These are phyloP conservation scores for Singerocomus inundabilis DNA, from an alignment of 1,284 basidiomycete genomes.

Conservation along the genomic window DNA sequence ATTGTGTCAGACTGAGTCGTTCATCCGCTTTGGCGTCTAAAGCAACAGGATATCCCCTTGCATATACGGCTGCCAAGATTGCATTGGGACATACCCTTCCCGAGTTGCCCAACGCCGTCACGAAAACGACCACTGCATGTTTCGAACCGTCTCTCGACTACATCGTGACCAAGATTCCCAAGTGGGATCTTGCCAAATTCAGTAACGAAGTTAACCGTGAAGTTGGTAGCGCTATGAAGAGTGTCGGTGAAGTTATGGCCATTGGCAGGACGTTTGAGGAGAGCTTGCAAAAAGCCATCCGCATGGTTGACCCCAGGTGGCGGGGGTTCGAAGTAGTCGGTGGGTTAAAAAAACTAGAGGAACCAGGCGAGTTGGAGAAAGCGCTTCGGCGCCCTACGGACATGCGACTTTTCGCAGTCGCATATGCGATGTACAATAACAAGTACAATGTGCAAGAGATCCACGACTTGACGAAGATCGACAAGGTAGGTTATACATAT, in stretches of 20 bases:
- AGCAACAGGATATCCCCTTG: slow-evolving; percentile 98
- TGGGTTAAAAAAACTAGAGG: slow-evolving; percentile 36
- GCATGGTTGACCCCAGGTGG: slow-evolving; percentile 93
- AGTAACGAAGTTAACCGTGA: slow-evolving; percentile 90
- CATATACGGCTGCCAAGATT: slow-evolving; percentile 99
- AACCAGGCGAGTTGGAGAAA: slow-evolving; percentile 81
- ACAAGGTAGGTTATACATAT: slow-evolving; percentile 58
- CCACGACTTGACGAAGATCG: slow-evolving; percentile 96
- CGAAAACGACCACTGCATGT: slow-evolving; percentile 98
- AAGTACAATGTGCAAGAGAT: slow-evolving; percentile 88
- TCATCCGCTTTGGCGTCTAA: slow-evolving; percentile 94
- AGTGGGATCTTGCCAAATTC: slow-evolving; percentile 99
- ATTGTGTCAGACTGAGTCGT: slow-evolving; percentile 47
- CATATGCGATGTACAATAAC: slow-evolving; percentile 95
- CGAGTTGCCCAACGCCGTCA: slow-evolving; percentile 97
- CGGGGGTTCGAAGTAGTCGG: slow-evolving; percentile 78
- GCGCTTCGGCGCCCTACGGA: slow-evolving; percentile 82
- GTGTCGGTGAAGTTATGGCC: slow-evolving; percentile 99
- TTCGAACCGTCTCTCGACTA: slow-evolving; percentile 99
- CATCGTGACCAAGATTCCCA: slow-evolving; percentile 99
- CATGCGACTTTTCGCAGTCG: slow-evolving; percentile 94
- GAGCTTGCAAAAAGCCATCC: slow-evolving; percentile 96
- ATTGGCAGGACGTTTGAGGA: slow-evolving; percentile 99
- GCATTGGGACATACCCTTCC: slow-evolving; percentile 98
- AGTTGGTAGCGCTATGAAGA: slow-evolving; percentile 98